Conservation (phyloP, 441 rosid genomes). For the Mallotus repandus region DNA sequence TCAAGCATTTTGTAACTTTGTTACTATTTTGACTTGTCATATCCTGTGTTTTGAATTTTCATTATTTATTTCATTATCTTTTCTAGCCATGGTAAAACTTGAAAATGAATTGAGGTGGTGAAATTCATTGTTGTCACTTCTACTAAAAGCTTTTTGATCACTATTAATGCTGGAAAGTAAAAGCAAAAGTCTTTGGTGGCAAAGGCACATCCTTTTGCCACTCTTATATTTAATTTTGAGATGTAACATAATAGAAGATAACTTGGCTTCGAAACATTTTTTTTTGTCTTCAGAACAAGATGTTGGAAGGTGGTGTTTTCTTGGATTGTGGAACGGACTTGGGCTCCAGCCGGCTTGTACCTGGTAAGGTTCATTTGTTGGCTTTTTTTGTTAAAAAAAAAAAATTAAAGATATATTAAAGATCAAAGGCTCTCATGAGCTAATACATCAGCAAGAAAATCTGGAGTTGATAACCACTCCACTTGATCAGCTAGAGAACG, state of each 20-base stretch:
- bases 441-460: too few species aligned
- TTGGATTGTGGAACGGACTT: slow-evolving; percentile 92
- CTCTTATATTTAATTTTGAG: too few species aligned
- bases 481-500: too few species aligned
- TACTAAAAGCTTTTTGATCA: background rate
- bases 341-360: slow-evolving; percentile 86
- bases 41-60: background rate
- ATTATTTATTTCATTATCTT: background rate
- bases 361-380: slow-evolving; percentile 54
- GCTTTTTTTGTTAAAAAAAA: too few species aligned
- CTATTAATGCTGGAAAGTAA: background rate
- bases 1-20: background rate
- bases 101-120: background rate
- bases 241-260: background rate
- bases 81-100: background rate
- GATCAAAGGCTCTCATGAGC: too few species aligned
- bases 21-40: background rate
- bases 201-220: background rate
- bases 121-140: background rate
- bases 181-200: background rate
- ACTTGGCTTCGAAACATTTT: background rate
- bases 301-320: slow-evolving; percentile 75
- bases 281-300: slow-evolving; percentile 53
- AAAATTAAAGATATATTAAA: too few species aligned
- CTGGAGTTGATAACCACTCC: too few species aligned